Conservation (phyloP, 2,329 filamentous ascomycete species). For the Pyrenochaeta sp. region DNA sequence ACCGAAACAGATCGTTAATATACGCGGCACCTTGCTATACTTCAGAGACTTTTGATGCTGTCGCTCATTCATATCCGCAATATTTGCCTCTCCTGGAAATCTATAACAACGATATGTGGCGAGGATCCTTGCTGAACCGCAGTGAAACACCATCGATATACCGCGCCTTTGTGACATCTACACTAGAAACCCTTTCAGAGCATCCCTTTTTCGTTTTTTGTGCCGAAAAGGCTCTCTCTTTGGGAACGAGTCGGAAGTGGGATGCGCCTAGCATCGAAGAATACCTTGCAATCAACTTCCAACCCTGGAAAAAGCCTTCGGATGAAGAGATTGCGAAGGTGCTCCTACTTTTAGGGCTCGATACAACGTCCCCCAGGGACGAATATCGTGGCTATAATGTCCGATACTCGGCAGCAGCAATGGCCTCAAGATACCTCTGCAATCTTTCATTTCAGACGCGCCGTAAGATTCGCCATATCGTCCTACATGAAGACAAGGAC, state of each 20-base stretch:
- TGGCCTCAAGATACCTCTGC: conserved; percentile 3
- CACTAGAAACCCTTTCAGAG: background rate
- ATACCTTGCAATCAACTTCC: background rate
- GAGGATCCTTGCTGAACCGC: background rate
- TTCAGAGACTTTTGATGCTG: background rate
- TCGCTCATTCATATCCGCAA: background rate
- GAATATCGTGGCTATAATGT: too few species aligned
- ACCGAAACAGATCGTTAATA: background rate
- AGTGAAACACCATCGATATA: background rate
- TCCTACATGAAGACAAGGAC: background rate
- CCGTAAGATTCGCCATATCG: background rate
- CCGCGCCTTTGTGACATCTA: background rate
- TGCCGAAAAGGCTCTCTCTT: background rate
- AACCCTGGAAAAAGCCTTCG: background rate
- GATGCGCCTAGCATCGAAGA: background rate
- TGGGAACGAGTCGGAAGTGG: background rate
- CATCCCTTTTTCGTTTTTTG: background rate
- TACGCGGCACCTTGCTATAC: background rate
- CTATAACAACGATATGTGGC: background rate
- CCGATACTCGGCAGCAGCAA: conserved; percentile 4
- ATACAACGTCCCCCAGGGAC: background rate
- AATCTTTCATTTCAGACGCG: background rate
- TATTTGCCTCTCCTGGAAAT: background rate
- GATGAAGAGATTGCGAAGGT: background rate
- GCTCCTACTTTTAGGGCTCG: background rate